A percentile compares a stretch with the other conserved stretches of the same genome.
Conservation (phyloP, 1,284 basidiomycete genomes). For the Marasmius sp. region DNA sequence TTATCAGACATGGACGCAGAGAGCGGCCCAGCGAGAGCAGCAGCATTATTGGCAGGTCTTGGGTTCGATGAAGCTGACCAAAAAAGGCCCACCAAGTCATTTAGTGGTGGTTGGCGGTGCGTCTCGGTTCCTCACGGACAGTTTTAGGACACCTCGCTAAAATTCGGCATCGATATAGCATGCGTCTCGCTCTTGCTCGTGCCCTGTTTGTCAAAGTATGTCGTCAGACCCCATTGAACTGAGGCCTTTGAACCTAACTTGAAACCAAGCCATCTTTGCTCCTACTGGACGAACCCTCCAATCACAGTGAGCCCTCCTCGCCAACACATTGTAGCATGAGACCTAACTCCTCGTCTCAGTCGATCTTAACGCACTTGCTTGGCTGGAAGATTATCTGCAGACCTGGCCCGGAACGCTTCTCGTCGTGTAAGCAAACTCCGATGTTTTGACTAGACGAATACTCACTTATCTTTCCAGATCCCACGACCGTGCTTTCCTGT, state of each 20-base stretch:
- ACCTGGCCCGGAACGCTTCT: slow-evolving; percentile 95
- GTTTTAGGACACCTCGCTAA: not conserved
- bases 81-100: slow-evolving; percentile 77
- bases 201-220: slow-evolving; percentile 92
- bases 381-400: slow-evolving; percentile 95
- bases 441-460: not conserved
- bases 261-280: slow-evolving; percentile 65
- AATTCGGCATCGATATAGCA: slow-evolving; percentile 40
- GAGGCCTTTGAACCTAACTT: too few relatives aligned
- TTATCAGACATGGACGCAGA: slow-evolving; percentile 98
- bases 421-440: slow-evolving; percentile 70
- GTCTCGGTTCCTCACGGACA: slow-evolving; percentile 20
- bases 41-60: slow-evolving; percentile 86
- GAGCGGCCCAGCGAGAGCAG: slow-evolving; percentile 92
- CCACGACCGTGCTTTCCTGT: slow-evolving; percentile 98
- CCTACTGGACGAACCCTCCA: slow-evolving; percentile 96
- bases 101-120: slow-evolving; percentile 96
- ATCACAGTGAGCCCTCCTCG: slow-evolving; percentile 68
- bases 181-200: slow-evolving; percentile 82
- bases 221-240: not conserved
- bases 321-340: not conserved
- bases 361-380: slow-evolving; percentile 81
- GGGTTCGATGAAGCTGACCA: slow-evolving; percentile 93
- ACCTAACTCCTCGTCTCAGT: slow-evolving; percentile 36
- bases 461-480: slow-evolving; percentile 50